Base-by-base conservation (phyloP, 805 yeast species). In the Schwanniomyces yamadae region DNA sequence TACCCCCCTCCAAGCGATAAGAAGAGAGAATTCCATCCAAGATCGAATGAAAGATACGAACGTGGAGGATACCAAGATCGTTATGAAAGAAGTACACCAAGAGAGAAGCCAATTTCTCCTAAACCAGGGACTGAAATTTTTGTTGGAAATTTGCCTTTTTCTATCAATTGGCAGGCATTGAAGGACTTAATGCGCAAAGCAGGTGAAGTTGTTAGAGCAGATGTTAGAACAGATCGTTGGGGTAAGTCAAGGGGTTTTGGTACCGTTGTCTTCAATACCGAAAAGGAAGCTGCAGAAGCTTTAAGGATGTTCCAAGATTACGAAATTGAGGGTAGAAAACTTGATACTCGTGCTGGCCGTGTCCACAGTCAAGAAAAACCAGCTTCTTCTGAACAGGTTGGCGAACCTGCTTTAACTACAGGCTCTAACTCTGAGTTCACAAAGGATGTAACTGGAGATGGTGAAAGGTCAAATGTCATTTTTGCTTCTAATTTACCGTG, bases 191-290 rank as follows among this genome's bases (percentile, higher is more conserved):
- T 90, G 74, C 75, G 84, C 48, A 75, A 72, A 31, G 81, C 77
- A 41, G 97, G 96, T 20, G 74, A 69, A 34, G 85, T 90, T n/a
- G 67, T 75, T 15, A 79, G 93, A 36, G 95, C 96, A 2, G 95
- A 88, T 55, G 80, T 90, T 14, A 77, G 77, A 55, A 57, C 67
- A 33, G 84, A 79, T 48, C 69, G 65, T 26, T 69, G 75, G 46
- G 95, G 95, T 17, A 78, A 84, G 49, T 85, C 96, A 5, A 77
- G 82, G 59, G 97, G 97, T 3, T 82, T 77, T 49, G 97, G 96
- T 35, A 83, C 84, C 8, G 95, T 89, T 19, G 73, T 78, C 15
- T 89, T 80, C 55, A 74, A 69, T 36, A 73, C 74, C 6, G 68
- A 71, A 10, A 88, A 78, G 39, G 89, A 77, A 44, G 96, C 95